A percentile compares a stretch with the other conserved stretches of the same genome.
Conservation (phyloP, 768 basidiomycete species). For the Infundibulicybe gibba region DNA sequence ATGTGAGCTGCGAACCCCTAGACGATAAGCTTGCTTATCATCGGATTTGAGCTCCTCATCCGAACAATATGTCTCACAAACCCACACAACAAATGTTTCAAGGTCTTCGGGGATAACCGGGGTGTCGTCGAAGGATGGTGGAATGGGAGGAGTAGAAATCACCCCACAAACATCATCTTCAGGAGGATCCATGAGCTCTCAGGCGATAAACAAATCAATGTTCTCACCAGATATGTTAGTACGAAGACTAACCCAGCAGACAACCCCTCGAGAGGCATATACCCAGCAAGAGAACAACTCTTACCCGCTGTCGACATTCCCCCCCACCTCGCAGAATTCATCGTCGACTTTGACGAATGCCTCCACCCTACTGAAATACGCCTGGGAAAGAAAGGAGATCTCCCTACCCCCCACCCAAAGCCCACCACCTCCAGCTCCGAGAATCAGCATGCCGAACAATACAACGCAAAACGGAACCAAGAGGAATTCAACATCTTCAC, state of each 20-base stretch:
- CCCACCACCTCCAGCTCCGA: no score
- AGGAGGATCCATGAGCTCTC: slow-evolving; percentile 7
- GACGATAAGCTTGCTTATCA: no score
- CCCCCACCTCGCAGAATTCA: slow-evolving; percentile 6
- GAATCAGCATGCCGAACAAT: no score
- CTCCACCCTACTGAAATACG: no score
- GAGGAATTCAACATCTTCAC: no score
- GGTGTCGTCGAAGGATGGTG: slow-evolving; percentile 41
- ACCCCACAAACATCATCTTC: slow-evolving; percentile 24
- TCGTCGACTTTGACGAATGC: slow-evolving; percentile 7
- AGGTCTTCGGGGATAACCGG: slow-evolving; percentile 32
- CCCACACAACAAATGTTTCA: slow-evolving; percentile 7
- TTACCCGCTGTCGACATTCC: slow-evolving; percentile 18
- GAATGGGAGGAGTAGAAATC: slow-evolving; percentile 30
- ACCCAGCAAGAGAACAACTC: slow-evolving; percentile 9
- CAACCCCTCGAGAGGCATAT: slow-evolving; percentile 18
- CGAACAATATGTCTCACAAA: background rate
- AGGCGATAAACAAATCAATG: background rate
- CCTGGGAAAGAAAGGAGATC: background rate
- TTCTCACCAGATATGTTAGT: slow-evolving; percentile 20
- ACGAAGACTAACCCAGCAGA: slow-evolving; percentile 28
- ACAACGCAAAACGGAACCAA: no score
- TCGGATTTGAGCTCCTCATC: slow-evolving; percentile 35
- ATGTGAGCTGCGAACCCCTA: no score
- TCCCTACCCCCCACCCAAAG: slow-evolving; percentile 3